A percentile compares a stretch with the other conserved stretches of the same genome.
Evolutionary conservation across 2,329 filamentous ascomycete genomes (phyloP).

Genomic region (Hypoxylon sp.): DNA sequence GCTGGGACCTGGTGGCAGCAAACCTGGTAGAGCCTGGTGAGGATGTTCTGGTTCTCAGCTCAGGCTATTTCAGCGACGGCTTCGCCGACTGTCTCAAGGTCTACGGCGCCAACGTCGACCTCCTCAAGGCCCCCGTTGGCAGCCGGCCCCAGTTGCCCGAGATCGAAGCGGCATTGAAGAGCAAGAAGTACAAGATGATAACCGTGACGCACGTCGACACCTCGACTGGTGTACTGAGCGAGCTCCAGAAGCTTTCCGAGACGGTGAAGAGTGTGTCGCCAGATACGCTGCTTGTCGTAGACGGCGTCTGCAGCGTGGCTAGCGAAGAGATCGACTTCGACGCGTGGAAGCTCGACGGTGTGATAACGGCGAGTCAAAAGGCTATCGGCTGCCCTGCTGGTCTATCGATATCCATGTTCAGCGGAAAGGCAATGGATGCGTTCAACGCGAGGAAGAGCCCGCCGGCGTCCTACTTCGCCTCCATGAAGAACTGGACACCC

Average conservation of each 20-base stretch:
- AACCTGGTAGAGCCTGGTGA: conserved; percentile 92
- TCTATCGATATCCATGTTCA: conserved; percentile 93
- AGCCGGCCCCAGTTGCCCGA: conserved; percentile 85
- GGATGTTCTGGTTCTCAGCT: conserved; percentile 90
- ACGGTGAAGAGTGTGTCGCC: conserved; percentile 87
- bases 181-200: conserved; percentile 92
- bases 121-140: conserved; percentile 88
- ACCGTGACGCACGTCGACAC: conserved; percentile 98
- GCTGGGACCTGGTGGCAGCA: conserved; percentile 95
- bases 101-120: conserved; percentile 89
- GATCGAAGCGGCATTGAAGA: conserved; percentile 85
- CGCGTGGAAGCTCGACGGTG: conserved; percentile 90
- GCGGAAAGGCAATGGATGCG: conserved; percentile 81
- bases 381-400: conserved; percentile 95
- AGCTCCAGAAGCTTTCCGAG: conserved; percentile 84
- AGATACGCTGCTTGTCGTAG: conserved; percentile 88
- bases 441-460: conserved; percentile 83
- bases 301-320: conserved; percentile 96
- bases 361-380: conserved; percentile 95
- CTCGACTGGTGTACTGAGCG: conserved; percentile 92
- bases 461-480: conserved; percentile 90
- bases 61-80: conserved; percentile 95
- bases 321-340: conserved; percentile 97
- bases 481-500: conserved; percentile 96
- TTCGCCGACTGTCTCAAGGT: conserved; percentile 92